These are phyloP conservation scores for Lunularia cruciata DNA, from an alignment of 225 moss, liverwort and hornwort genomes.

Conservation along the genomic window DNA sequence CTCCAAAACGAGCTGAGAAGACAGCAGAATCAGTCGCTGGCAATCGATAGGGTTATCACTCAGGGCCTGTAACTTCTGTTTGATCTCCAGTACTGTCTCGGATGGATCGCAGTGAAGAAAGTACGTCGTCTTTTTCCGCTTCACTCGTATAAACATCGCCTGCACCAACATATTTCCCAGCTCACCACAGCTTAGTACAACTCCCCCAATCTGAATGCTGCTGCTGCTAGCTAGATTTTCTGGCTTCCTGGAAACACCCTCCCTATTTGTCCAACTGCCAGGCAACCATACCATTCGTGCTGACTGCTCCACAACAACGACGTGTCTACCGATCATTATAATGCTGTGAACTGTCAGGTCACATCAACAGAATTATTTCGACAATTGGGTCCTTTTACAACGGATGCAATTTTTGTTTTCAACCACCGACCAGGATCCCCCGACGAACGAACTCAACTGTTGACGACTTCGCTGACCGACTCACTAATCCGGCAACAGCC, in stretches of 20 bases:
- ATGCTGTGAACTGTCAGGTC: neutral
- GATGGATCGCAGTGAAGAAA: conserved; percentile 95
- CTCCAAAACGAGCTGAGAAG: conserved; percentile 63
- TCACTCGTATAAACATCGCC: conserved; percentile 98
- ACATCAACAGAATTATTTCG: neutral
- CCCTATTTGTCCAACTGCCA: no score
- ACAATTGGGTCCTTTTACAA: neutral
- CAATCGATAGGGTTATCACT: conserved; percentile 88
- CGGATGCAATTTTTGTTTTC: neutral
- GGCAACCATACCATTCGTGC: no score
- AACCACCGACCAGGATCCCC: neutral
- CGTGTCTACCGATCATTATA: neutral
- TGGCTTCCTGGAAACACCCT: neutral
- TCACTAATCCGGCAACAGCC: neutral
- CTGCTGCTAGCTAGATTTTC: neutral
- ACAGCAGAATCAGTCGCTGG: conserved; percentile 82
- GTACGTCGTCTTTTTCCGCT: conserved; percentile 90
- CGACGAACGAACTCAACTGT: neutral
- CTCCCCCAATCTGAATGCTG: neutral
- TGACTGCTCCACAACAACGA: no score
- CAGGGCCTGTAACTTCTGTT: conserved; percentile 83
- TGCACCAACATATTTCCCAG: conserved; percentile 26
- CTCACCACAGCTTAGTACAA: neutral
- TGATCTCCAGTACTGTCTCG: conserved; percentile 83
- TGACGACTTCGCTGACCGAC: neutral